Evolutionary conservation across 345 rosid species (phyloP), one percentile per base, ranked within the genome.

Genomic region (Reutealis trisperma): DNA sequence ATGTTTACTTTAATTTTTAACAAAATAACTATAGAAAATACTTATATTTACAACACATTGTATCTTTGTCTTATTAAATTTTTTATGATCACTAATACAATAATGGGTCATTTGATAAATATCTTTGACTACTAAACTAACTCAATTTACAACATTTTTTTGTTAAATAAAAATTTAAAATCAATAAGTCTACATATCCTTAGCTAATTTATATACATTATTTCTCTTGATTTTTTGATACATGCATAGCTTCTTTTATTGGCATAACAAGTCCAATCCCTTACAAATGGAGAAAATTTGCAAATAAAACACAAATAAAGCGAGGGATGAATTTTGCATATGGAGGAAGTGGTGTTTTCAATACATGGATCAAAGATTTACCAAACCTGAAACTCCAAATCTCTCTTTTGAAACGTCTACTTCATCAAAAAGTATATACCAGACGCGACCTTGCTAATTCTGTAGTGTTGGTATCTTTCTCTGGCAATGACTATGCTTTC

Each of bases 351-450:
- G 64, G 64, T n/a, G 86, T 86, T 7, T 82, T 86, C 54, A 67
- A 82, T 61, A 83, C 90, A n/a, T 19, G 73, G 77, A 79, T 61
- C 59, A 67, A 76, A 14, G 82, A 78, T 60, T 60, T 60, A 32
- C 91, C 89, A 13, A 89, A 87, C 84, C 69, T 88, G 86, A 83
- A 86, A 0, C 58, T 68, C 74, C 93, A 89, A 69, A 83, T 89
- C 74, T 69, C 74, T 49, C 74, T 21, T 55, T 83, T 88, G 18
- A 80, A 86, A 57, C 74, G 66, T 12, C 64, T 80, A 24, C 62
- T 85, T 57, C 59, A 78, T 30, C 12, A 79, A 32, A 72, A 78
- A 8, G 75, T 82, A 49, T 86, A 73, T 72, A 70, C 63, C 5
- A 45, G 80, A 65, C 41, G 75, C 0, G 82, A 85, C 57, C 84